Base-by-base conservation (phyloP, 768 basidiomycete genomes). In the Gautieria morchelliformis region DNA sequence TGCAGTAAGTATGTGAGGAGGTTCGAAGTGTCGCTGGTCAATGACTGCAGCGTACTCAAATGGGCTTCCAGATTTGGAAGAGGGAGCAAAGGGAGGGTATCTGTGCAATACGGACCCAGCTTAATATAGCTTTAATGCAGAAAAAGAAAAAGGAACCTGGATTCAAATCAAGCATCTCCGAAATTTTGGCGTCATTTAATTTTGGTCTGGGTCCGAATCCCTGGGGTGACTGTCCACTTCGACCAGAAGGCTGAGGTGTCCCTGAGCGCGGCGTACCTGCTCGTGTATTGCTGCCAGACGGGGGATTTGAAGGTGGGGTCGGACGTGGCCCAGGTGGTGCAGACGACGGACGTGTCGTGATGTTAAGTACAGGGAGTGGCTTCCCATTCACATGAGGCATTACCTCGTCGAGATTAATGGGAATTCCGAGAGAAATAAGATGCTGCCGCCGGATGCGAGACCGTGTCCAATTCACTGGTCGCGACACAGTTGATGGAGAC, bases 361-460 rank as follows among this genome's bases (percentile, higher is more conserved):
- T 89, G 61, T 92, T 83, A 44, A 95, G 74, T 19, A 84, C 78
- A 3, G 93, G 93, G 37, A 95, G 74, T 6, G 79, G 73, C 64
- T 82, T 85, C 45, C 79, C 78, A 59, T 74, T 80, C 8, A 78
- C 74, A 48, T 78, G 81, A 2, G 89, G 87, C 41, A 90, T 73
- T 8, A 95, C 84, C 72, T 97, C 94, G 67, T 97, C 94, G 6
- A 97, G 76, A 66, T 97, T 97, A 53, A 97, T 89, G 4, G 94
- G 94, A 47, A 97, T 85, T 22, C 94, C 94, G 24, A 97, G 81
- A 12, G 90, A 72, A 59, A 95, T 95, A 49, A 97, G 76, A 65
- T 96, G 91, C 66, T 93, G 91, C 49, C 93, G 76, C 56, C 94
- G 82, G 67, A 92, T 93, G 45, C 89, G 82, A 57, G 93, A 95